Evolutionary conservation across 2,329 filamentous ascomycete species (phyloP).

Genomic region (Colletotrichum orbiculare): DNA sequence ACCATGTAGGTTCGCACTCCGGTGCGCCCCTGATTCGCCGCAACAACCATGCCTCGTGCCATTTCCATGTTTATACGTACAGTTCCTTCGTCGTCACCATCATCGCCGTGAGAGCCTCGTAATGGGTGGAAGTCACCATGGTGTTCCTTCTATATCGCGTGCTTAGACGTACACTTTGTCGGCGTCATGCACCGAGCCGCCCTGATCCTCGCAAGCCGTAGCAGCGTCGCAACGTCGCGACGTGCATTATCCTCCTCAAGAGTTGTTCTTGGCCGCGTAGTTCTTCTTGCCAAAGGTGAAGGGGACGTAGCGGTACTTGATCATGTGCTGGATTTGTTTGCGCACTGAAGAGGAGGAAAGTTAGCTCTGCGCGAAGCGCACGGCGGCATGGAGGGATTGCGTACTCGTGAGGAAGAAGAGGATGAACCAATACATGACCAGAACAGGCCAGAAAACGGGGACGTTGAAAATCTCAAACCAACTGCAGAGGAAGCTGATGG

Average conservation of each 20-base stretch:
- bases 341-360: constrained; percentile 73
- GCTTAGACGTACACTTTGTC: constrained; percentile 27
- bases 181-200: background rate
- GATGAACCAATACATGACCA: constrained; percentile 99
- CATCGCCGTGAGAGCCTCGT: constrained; percentile 18
- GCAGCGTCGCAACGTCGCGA: constrained; percentile 18
- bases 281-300: constrained; percentile 91
- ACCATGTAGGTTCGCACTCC: constrained; percentile 21
- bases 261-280: constrained; percentile 73
- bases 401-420: constrained; percentile 94
- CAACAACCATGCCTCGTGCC: constrained; percentile 33
- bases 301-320: constrained; percentile 98
- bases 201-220: background rate
- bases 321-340: constrained; percentile 99
- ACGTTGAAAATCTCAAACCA: constrained; percentile 97
- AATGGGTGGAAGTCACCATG: constrained; percentile 3
- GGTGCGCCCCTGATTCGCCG: constrained; percentile 32
- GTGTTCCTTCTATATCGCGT: constrained; percentile 27
- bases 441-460: constrained; percentile 97
- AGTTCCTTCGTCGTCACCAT: constrained; percentile 31
- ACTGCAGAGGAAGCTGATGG: constrained; percentile 85
- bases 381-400: constrained; percentile 49
- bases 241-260: constrained; percentile 40
- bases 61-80: constrained; percentile 20
- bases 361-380: constrained; percentile 10